phyloP scores from a whole-genome alignment of 2,329 filamentous ascomycete species.

The Tolypocladium album region DNA sequence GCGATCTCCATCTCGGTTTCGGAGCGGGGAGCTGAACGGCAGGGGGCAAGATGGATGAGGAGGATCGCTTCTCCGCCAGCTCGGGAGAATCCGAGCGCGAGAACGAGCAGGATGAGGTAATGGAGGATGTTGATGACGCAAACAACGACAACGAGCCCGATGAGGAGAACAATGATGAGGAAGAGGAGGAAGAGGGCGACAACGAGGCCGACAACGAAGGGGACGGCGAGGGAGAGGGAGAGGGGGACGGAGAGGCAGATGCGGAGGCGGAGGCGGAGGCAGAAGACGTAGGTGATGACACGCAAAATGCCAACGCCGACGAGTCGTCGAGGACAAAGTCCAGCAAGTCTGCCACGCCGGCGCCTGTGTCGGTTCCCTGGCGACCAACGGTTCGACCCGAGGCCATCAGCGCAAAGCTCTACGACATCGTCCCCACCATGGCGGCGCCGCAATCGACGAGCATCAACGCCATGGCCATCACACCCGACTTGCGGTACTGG shows the following conservation, averaged over 20 bases:
- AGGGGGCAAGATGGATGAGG: constrained; percentile 17
- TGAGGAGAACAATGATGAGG: constrained; percentile 27
- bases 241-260: constrained; percentile 23
- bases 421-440: constrained; percentile 96
- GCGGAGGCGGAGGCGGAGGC: constrained; percentile 25
- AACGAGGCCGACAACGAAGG: constrained; percentile 26
- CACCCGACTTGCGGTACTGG: constrained; percentile 89
- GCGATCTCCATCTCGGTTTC: background rate
- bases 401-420: constrained; percentile 66
- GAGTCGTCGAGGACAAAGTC: constrained; percentile 7
- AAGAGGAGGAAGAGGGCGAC: constrained; percentile 34
- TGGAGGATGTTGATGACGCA: constrained; percentile 37
- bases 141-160: constrained; percentile 20
- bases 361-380: constrained; percentile 10
- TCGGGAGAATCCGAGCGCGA: constrained; percentile 22
- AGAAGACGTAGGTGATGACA: constrained; percentile 22
- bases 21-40: background rate
- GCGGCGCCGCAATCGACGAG: constrained; percentile 92
- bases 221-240: constrained; percentile 24
- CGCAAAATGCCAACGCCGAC: constrained; percentile 12
- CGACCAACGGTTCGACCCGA: constrained; percentile 63
- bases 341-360: constrained; percentile 18
- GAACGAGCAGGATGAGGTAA: constrained; percentile 44
- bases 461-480: constrained; percentile 85
- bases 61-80: constrained; percentile 20